Percentiles rank a stretch among this genome's conserved stretches.
Conservation (phyloP, 495 filamentous ascomycete genomes). For the Penicillium malachiteum region DNA sequence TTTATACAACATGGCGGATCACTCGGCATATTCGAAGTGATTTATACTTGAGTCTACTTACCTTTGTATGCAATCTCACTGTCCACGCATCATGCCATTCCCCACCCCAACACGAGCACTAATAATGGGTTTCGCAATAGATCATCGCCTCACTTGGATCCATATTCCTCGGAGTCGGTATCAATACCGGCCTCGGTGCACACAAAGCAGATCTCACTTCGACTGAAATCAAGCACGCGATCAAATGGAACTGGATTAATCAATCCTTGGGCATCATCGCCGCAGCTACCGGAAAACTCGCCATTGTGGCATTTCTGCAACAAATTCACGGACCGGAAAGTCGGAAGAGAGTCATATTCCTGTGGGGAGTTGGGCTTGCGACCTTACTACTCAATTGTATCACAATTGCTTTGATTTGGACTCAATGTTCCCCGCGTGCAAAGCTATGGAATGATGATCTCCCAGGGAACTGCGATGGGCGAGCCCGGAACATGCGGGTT, state of each 20-base stretch:
- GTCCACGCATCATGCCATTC: neutral
- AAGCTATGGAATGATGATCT: conserved; percentile 10
- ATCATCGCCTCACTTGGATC: conserved; percentile 5
- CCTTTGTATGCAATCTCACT: conserved; percentile 6
- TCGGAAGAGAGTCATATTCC: conserved; percentile 3
- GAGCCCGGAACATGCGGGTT: conserved; percentile 6
- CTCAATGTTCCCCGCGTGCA: conserved; percentile 8
- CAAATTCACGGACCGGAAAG: conserved; percentile 18
- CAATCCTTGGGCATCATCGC: conserved; percentile 27
- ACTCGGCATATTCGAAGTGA: conserved; percentile 12
- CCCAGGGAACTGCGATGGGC: conserved; percentile 9
- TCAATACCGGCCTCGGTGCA: conserved; percentile 27
- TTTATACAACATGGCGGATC: conserved; percentile 18
- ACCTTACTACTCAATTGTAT: conserved; percentile 12
- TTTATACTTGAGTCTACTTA: conserved; percentile 11
- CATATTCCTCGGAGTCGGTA: conserved; percentile 22
- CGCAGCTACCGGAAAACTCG: conserved; percentile 8
- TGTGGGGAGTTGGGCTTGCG: conserved; percentile 10
- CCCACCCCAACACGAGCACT: neutral
- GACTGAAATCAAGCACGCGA: conserved; percentile 12
- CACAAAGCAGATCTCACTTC: conserved; percentile 21
- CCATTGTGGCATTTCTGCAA: conserved; percentile 16
- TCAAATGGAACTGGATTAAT: conserved; percentile 33
- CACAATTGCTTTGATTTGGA: conserved; percentile 13
- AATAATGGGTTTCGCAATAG: neutral